phyloP scores from a whole-genome alignment of 257 asterid genomes.

The Penstemon eatonii region DNA sequence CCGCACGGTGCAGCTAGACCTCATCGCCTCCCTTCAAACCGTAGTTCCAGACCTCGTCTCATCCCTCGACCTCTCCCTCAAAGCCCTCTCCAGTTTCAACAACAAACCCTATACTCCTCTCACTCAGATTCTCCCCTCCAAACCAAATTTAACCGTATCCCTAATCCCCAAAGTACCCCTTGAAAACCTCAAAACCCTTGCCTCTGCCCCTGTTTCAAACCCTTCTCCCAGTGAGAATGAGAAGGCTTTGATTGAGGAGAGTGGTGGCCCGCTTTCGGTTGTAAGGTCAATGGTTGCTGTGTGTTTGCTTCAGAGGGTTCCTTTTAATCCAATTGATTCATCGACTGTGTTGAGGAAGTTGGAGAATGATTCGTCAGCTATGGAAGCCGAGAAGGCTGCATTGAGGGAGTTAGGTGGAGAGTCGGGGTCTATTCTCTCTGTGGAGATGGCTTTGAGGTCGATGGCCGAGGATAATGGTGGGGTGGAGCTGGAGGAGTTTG shows the following conservation, averaged over 20 bases:
- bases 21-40: conserved; percentile 78
- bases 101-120: conserved; percentile 67
- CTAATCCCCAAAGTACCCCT: conserved; percentile 42
- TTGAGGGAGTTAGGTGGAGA: conserved; percentile 91
- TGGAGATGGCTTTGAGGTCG: conserved; percentile 87
- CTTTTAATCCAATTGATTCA: conserved; percentile 74
- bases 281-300: conserved; percentile 92
- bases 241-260: conserved; percentile 54
- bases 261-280: conserved; percentile 66
- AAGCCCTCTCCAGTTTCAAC: conserved; percentile 59
- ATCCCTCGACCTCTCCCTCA: conserved; percentile 81
- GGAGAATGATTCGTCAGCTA: conserved; percentile 71
- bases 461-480: conserved; percentile 92
- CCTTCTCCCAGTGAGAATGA: conserved; percentile 44
- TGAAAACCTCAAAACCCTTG: conserved; percentile 30
- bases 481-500: conserved; percentile 80
- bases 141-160: conserved; percentile 38
- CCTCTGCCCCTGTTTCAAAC: conserved; percentile 31
- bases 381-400: conserved; percentile 61
- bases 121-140: conserved; percentile 63
- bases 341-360: conserved; percentile 77
- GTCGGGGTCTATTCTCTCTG: conserved; percentile 67
- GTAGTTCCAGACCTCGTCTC: conserved; percentile 86
- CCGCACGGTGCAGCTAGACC: conserved; percentile 69
- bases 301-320: conserved; percentile 80